phyloP scores from a whole-genome alignment of 148 eudicot genomes.

The Silene latifolia region DNA sequence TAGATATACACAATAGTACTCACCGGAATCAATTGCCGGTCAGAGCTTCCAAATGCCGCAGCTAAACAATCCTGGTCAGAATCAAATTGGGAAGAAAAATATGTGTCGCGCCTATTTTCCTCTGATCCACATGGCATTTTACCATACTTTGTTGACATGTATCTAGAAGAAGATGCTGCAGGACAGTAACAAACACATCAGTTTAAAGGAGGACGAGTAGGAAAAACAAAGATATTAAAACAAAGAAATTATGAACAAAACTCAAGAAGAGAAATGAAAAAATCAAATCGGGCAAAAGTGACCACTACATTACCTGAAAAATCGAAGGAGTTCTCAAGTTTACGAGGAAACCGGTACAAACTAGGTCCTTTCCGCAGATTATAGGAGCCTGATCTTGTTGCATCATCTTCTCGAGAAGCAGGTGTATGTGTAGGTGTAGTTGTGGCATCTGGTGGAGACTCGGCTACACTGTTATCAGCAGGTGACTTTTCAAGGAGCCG shows the following conservation, averaged over 20 bases:
- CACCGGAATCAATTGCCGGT: slow-evolving; percentile 54
- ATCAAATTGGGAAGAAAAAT: slow-evolving; percentile 38
- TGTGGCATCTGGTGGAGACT: slow-evolving; percentile 49
- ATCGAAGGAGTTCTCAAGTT: slow-evolving; percentile 48
- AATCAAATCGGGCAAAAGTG: background rate
- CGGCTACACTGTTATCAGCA: slow-evolving; percentile 45
- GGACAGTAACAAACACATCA: slow-evolving; percentile 9
- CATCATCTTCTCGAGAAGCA: slow-evolving; percentile 49
- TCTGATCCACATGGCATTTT: slow-evolving; percentile 50
- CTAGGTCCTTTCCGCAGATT: slow-evolving; percentile 65
- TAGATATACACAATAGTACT: slow-evolving; percentile 9
- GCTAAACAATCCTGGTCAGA: slow-evolving; percentile 36
- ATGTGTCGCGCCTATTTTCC: slow-evolving; percentile 72
- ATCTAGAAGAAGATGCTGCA: slow-evolving; percentile 59
- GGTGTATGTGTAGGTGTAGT: slow-evolving; percentile 25
- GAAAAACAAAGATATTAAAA: background rate
- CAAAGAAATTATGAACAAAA: background rate
- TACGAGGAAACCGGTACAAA: slow-evolving; percentile 44
- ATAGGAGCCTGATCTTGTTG: slow-evolving; percentile 45
- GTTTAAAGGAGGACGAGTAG: background rate
- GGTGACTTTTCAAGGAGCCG: slow-evolving; percentile 50
- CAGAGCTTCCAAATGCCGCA: slow-evolving; percentile 32
- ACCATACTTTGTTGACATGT: slow-evolving; percentile 49
- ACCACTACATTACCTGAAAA: slow-evolving; percentile 48
- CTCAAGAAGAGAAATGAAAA: background rate